Conservation (phyloP, 2,329 filamentous ascomycete species). For the Ophiostoma piceae region DNA sequence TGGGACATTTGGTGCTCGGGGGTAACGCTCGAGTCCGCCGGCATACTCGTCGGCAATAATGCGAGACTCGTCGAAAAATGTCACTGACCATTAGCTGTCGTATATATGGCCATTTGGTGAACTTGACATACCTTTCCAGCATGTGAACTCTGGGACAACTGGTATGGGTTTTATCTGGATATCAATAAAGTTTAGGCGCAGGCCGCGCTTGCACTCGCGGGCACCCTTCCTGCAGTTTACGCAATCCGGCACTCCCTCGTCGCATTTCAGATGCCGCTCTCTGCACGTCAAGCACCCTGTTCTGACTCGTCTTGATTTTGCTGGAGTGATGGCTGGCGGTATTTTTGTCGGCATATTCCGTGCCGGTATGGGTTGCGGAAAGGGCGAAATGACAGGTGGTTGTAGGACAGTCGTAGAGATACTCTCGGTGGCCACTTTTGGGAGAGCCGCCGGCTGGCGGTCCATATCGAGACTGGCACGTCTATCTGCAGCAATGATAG, state of each 20-base stretch:
- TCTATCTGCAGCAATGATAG: background rate
- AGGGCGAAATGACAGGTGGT: constrained; percentile 32
- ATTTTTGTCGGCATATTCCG: constrained; percentile 5
- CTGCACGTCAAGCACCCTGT: constrained; percentile 89
- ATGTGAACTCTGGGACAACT: constrained; percentile 54
- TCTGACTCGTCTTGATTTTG: constrained; percentile 38
- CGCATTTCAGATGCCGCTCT: constrained; percentile 85
- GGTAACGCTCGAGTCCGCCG: constrained; percentile 71
- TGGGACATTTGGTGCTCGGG: constrained; percentile 32
- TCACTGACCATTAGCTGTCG: constrained; percentile 42
- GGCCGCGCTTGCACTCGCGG: constrained; percentile 75
- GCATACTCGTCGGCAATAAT: constrained; percentile 86
- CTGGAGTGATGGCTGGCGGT: background rate
- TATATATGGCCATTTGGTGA: background rate
- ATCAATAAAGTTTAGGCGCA: constrained; percentile 89
- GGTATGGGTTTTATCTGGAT: constrained; percentile 66
- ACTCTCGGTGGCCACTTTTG: background rate
- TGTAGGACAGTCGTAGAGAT: background rate
- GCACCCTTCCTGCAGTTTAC: constrained; percentile 86
- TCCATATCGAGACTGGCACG: background rate
- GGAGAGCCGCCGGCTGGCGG: background rate
- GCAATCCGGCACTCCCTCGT: constrained; percentile 61
- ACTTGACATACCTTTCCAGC: constrained; percentile 53
- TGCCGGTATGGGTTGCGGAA: background rate
- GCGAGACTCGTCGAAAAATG: constrained; percentile 83